Evolutionary conservation across 2,329 filamentous ascomycete genomes (phyloP).

Genomic region (Trichoderma harzianum): DNA sequence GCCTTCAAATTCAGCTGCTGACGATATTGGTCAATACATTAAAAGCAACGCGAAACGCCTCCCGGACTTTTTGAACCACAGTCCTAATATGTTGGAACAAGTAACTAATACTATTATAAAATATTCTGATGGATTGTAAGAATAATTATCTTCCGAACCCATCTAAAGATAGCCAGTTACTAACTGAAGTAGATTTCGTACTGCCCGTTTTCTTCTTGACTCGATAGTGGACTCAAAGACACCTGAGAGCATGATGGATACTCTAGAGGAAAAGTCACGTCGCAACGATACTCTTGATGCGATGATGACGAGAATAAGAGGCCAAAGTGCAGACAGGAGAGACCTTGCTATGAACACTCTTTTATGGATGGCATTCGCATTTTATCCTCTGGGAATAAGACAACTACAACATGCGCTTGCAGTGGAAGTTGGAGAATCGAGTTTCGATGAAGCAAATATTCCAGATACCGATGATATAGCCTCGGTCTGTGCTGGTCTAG

Average conservation of each 20-base stretch:
- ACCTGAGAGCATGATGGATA: neutral
- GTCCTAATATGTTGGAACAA: neutral
- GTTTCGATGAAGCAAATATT: neutral
- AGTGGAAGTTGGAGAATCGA: neutral
- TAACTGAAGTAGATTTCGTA: neutral
- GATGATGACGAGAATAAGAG: neutral
- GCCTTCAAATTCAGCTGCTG: neutral
- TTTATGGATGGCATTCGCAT: neutral
- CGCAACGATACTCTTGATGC: neutral
- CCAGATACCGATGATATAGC: neutral
- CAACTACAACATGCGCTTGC: neutral
- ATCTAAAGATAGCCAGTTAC: neutral
- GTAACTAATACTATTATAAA: neutral
- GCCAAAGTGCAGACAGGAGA: neutral
- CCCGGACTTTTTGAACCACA: neutral
- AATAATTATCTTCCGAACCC: neutral
- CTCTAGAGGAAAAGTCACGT: neutral
- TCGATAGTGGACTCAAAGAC: neutral
- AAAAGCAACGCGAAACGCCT: neutral
- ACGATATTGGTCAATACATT: neutral
- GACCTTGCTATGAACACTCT: neutral
- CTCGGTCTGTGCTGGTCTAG: neutral
- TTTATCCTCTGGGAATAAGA: fast-evolving
- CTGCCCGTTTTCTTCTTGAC: neutral
- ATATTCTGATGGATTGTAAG: neutral